A percentile compares a stretch with the other conserved stretches of the same genome.
These are phyloP conservation scores for Cutaneotrichosporon dermatis DNA, from an alignment of 1,284 basidiomycete species.

Conservation along the genomic window DNA sequence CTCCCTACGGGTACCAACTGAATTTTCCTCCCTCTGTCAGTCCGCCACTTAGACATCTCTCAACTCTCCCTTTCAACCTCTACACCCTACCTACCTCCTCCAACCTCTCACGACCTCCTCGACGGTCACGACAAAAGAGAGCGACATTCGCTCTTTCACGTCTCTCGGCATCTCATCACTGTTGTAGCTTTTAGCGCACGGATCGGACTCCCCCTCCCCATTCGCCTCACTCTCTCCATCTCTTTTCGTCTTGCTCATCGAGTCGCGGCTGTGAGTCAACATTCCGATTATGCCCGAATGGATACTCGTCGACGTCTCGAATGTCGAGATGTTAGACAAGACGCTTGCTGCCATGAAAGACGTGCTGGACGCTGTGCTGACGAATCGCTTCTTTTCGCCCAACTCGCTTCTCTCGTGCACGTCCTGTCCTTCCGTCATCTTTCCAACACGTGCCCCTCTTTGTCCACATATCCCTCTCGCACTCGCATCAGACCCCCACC, in stretches of 20 bases:
- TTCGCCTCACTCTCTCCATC: not conserved
- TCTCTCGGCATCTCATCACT: conserved; percentile 1
- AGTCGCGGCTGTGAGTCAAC: conserved; percentile 2
- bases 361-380: not conserved
- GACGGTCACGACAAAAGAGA: conserved; percentile 3
- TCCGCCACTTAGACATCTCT: too few relatives aligned
- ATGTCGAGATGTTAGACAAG: not conserved
- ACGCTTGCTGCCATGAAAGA: not conserved
- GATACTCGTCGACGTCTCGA: not conserved
- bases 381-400: not conserved
- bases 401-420: not conserved
- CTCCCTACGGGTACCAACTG: too few relatives aligned
- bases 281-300: not conserved
- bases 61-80: too few relatives aligned
- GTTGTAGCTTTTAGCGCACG: conserved; percentile 15
- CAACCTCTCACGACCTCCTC: not conserved
- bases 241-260: not conserved
- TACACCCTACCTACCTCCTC: not conserved
- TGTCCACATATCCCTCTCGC: not conserved
- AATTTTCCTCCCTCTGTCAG: too few relatives aligned
- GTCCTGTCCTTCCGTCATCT: too few relatives aligned
- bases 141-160: not conserved
- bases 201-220: not conserved
- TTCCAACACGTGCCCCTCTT: not conserved
- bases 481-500: not conserved